phyloP scores from a whole-genome alignment of 2,329 filamentous ascomycete species.

The Pseudogymnoascus sp. region DNA sequence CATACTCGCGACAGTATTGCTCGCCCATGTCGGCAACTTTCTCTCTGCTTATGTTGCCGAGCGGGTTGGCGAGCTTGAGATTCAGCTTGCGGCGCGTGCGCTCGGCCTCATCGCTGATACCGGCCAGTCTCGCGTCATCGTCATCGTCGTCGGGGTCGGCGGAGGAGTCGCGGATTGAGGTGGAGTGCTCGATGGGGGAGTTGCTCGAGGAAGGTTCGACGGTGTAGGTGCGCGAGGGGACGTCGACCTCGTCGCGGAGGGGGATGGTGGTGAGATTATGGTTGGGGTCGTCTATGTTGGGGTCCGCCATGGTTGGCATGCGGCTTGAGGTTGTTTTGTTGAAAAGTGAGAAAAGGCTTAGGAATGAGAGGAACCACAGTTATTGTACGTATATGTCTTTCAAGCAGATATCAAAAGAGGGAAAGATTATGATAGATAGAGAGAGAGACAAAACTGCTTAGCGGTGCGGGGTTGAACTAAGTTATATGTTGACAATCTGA shows the following conservation, averaged over 20 bases:
- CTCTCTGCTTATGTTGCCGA: constrained; percentile 39
- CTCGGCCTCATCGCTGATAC: constrained; percentile 18
- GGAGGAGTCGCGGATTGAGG: neutral
- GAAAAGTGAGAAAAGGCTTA: neutral
- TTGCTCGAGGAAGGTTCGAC: neutral
- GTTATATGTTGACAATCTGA: constrained; percentile 4
- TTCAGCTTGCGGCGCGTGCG: constrained; percentile 30
- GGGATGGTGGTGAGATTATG: neutral
- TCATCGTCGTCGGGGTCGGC: neutral
- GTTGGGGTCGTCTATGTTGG: neutral
- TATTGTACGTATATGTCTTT: neutral
- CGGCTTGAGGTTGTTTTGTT: neutral
- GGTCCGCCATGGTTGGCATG: neutral
- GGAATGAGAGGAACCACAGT: neutral
- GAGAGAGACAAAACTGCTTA: neutral
- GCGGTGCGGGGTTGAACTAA: neutral
- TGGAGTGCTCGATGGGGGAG: neutral
- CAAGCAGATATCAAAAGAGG: neutral
- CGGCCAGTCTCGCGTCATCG: neutral
- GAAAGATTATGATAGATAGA: neutral
- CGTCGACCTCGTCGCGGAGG: neutral
- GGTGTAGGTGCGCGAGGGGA: neutral
- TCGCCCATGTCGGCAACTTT: constrained; percentile 49
- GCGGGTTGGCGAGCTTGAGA: constrained; percentile 46
- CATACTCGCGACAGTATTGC: constrained; percentile 48